Conservation (phyloP, 495 filamentous ascomycete genomes). For the Cudoniella acicularis region DNA sequence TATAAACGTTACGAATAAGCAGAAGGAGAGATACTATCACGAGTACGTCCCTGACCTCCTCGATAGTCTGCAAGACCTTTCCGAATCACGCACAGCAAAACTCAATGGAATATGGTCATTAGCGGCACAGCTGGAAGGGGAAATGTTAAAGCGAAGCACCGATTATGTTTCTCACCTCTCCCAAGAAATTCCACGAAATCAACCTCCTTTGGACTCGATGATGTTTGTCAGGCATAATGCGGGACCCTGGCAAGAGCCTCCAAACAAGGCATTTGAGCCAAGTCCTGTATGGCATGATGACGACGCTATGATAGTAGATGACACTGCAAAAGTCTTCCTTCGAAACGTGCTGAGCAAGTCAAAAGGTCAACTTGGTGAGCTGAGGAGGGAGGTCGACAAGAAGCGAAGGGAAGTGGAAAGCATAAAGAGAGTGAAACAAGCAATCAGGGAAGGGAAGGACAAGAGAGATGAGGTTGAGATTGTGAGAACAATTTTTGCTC, state of each 20-base stretch:
- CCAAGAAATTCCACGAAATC: conserved; percentile 82
- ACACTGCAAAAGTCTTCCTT: conserved; percentile 81
- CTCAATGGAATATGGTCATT: conserved; percentile 83
- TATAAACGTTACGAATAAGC: conserved; percentile 93
- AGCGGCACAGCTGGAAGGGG: conserved; percentile 72
- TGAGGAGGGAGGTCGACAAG: conserved; percentile 77
- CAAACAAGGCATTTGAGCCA: conserved; percentile 82
- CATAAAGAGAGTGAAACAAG: conserved; percentile 65
- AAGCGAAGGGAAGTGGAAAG: conserved; percentile 79
- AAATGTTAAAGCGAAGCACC: conserved; percentile 65
- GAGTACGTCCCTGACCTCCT: conserved; percentile 93
- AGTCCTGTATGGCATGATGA: conserved; percentile 98
- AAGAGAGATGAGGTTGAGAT: conserved; percentile 79
- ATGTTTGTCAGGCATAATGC: conserved; percentile 97
- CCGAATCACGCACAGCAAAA: conserved; percentile 78
- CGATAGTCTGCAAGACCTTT: conserved; percentile 86
- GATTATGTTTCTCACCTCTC: conserved; percentile 66
- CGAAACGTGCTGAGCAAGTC: conserved; percentile 89
- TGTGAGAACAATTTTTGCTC: conserved; percentile 67
- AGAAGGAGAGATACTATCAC: conserved; percentile 94
- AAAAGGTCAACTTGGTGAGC: conserved; percentile 72
- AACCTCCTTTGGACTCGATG: conserved; percentile 84
- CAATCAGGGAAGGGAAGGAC: conserved; percentile 74
- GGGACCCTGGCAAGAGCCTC: conserved; percentile 73
- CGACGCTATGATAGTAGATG: conserved; percentile 74